A percentile compares a stretch with the other conserved stretches of the same genome.
Evolutionary conservation across 73 alveolate genomes (phyloP).

Genomic region (Paramecium caudatum): DNA sequence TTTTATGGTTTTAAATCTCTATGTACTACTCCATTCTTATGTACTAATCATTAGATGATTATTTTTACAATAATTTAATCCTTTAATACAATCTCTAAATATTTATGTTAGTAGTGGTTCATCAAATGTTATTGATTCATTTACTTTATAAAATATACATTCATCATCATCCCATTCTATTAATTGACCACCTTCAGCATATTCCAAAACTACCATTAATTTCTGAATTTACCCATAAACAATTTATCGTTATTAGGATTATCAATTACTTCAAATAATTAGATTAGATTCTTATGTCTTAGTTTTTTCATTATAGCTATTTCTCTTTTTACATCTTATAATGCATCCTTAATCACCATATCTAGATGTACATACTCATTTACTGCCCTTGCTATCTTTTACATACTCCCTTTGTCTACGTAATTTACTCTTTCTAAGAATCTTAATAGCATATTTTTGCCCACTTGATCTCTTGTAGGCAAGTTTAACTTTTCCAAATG

Average conservation of each 20-base stretch:
- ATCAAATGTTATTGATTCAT: conserved; percentile 64
- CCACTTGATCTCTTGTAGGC: conserved; percentile 65
- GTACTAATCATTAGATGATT: conserved; percentile 76
- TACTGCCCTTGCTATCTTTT: conserved; percentile 90
- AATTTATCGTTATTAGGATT: conserved; percentile 95
- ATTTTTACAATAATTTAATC: conserved; percentile 79
- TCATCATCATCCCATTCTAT: conserved; percentile 94
- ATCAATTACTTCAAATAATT: conserved; percentile 92
- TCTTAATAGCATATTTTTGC: conserved; percentile 68
- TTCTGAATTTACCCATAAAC: conserved; percentile 81
- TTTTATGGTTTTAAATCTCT: conserved; percentile 98
- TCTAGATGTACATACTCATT: conserved; percentile 39
- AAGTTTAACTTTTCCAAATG: conserved; percentile 75
- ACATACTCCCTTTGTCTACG: conserved; percentile 68
- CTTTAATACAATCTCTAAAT: conserved; percentile 84
- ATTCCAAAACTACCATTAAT: conserved; percentile 82
- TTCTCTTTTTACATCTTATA: conserved; percentile 92
- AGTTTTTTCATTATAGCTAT: conserved; percentile 96
- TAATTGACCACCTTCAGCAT: conserved; percentile 90
- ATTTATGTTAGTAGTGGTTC: conserved; percentile 82
- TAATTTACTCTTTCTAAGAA: conserved; percentile 63
- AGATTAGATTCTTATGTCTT: conserved; percentile 91
- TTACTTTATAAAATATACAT: conserved; percentile 79
- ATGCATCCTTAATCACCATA: conserved; percentile 82
- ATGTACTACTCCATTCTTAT: conserved; percentile 92